Percentiles rank a stretch among this genome's conserved stretches.
Conservation (phyloP, 169 alveolate species). For the Plasmodium vivax region DNA sequence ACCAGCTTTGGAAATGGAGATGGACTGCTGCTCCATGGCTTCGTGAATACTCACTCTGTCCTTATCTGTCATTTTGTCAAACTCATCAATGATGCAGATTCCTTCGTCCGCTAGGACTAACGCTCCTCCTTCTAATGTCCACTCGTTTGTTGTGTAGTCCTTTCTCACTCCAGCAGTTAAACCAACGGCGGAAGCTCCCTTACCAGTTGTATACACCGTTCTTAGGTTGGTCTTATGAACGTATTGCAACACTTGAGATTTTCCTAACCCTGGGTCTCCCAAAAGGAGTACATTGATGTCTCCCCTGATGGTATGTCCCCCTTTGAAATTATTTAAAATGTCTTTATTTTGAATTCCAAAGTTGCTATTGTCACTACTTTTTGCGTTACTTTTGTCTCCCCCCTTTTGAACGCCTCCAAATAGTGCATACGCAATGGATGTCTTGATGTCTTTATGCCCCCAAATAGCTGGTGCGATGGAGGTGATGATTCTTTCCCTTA, state of each 20-base stretch:
- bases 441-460: conserved; percentile 96
- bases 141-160: conserved; percentile 97
- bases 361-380: conserved; percentile 49
- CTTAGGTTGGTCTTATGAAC: conserved; percentile 97
- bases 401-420: conserved; percentile 94
- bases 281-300: conserved; percentile 95
- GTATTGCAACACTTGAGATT: conserved; percentile 98
- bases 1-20: conserved; percentile 99
- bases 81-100: conserved; percentile 99
- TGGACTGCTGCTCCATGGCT: conserved; percentile 99
- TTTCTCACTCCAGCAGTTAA: conserved; percentile 98
- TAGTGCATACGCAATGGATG: conserved; percentile 93
- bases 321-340: conserved; percentile 92
- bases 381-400: conserved; percentile 61
- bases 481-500: conserved; percentile 93
- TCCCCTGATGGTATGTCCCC: conserved; percentile 97
- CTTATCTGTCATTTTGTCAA: conserved; percentile 99
- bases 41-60: conserved; percentile 99
- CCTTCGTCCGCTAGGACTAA: conserved; percentile 99
- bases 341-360: conserved; percentile 72
- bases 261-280: conserved; percentile 99
- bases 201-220: conserved; percentile 98
- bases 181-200: conserved; percentile 99
- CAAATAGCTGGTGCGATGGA: conserved; percentile 98
- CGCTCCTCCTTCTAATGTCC: conserved; percentile 99